Conservation (phyloP, 306 rosid genomes). For the Rosa persica region DNA sequence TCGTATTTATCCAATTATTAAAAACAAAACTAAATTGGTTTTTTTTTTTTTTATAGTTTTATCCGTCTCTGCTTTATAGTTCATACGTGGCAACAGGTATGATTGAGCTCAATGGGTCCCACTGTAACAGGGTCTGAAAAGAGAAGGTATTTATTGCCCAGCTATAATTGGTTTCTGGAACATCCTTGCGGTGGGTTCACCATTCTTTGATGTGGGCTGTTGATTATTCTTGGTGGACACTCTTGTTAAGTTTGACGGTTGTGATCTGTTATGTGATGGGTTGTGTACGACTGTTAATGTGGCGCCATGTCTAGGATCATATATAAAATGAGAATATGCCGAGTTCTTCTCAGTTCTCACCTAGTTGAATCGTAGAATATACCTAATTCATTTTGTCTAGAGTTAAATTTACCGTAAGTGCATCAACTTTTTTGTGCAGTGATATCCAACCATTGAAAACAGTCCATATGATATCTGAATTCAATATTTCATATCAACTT, state of each 20-base stretch:
- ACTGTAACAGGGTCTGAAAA: not conserved
- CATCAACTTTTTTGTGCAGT: too few species aligned
- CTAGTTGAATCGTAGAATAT: too few species aligned
- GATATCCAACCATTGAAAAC: too few species aligned
- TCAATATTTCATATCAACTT: too few species aligned
- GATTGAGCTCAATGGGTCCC: not conserved
- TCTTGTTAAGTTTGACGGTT: not conserved
- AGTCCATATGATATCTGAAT: too few species aligned
- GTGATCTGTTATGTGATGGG: not conserved
- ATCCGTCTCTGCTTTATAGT: not conserved
- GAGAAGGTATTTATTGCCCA: not conserved
- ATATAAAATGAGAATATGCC: too few species aligned
- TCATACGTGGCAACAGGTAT: slow-evolving; percentile 8
- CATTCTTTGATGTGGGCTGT: not conserved
- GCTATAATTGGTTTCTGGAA: not conserved
- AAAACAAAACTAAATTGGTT: not conserved
- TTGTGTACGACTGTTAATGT: too few species aligned
- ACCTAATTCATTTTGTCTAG: too few species aligned
- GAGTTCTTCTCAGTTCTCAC: too few species aligned
- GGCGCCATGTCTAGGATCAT: too few species aligned
- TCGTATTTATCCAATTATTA: not conserved
- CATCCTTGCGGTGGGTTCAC: not conserved
- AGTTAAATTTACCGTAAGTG: too few species aligned
- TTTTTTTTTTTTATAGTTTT: not conserved
- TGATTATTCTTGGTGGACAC: not conserved